Evolutionary conservation across 23 red algal genomes (phyloP).

Genomic region (Agarophyton chilense): DNA sequence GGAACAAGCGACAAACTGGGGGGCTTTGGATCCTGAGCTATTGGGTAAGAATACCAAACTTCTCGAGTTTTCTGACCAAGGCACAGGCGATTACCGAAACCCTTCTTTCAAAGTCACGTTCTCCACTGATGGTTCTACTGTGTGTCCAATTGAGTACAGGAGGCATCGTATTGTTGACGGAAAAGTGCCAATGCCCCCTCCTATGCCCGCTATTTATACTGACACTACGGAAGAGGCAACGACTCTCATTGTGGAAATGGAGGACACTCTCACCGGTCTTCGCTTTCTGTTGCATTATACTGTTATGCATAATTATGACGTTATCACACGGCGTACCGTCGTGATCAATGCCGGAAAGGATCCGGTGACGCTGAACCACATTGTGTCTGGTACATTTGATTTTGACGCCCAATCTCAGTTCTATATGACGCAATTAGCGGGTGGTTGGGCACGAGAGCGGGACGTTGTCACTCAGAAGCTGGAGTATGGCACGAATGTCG

Average conservation of each 20-base stretch:
- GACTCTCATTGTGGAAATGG: conserved; percentile 94
- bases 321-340: conserved; percentile 78
- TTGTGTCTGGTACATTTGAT: conserved; percentile 91
- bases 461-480: conserved; percentile 79
- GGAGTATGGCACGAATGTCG: conserved; percentile 70
- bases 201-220: conserved; percentile 82
- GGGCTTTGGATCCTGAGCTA: conserved; percentile 87
- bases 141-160: conserved; percentile 88
- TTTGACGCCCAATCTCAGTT: conserved; percentile 89
- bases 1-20: conserved; percentile 88
- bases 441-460: conserved; percentile 96
- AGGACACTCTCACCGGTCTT: conserved; percentile 76
- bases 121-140: conserved; percentile 76
- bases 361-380: conserved; percentile 62
- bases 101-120: conserved; percentile 83
- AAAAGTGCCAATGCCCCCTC: conserved; percentile 69
- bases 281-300: conserved; percentile 79
- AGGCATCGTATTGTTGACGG: conserved; percentile 80
- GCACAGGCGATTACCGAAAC: conserved; percentile 93
- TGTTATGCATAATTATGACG: conserved; percentile 95
- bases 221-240: conserved; percentile 81
- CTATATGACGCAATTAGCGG: conserved; percentile 92
- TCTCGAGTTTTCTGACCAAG: conserved; percentile 93
- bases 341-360: conserved; percentile 74
- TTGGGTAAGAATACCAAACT: conserved; percentile 95